Base-by-base conservation (phyloP, 2,329 filamentous ascomycete species). In the Chrysosporium queenslandicum region DNA sequence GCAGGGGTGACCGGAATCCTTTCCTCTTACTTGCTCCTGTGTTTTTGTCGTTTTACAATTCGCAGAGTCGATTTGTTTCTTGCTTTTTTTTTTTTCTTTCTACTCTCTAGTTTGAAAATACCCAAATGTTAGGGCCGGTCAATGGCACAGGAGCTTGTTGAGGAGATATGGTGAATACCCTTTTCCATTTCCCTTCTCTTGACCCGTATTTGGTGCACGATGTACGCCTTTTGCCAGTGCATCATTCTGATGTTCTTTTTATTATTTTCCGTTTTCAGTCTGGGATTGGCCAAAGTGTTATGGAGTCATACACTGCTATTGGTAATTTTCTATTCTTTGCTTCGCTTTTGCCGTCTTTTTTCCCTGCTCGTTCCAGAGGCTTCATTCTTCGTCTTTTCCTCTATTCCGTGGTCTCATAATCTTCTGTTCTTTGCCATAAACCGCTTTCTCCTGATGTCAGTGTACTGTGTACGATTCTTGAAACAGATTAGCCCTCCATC, bases 41-140 rank as follows among this genome's bases (percentile, higher is more conserved):
- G n/a, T n/a, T 7, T 48, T 56, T 46, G 36, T 21, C 34, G 46
- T 16, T 34, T 48, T n/a, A 46, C 12, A 40, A 42, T 37, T 39
- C 9, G 23, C 30, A 7, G 16, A 16, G n/a, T 39, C 16, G 25
- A 43, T 29, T 52, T 34, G 32, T 34, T 42, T 47, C 48, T 20
- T 48, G 47, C 46, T 46, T 50, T 25, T 48, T 45, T 36, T 43
- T 53, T 50, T 42, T 21, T 48, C 37, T 55, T 56, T 43, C 53
- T 59, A 37, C 54, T 53, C 40, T 39, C 42, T 55, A 20, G 32
- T 50, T 55, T 54, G 46, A 43, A 21, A 50, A 43, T 43, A 50
- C 48, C 40, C 48, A 42, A 39, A 21, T 30, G 21, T 37, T 43
- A 50, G 29, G 25, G 32, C 30, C 43, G 39, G 42, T 40, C 21